These are phyloP conservation scores for Acer saccharum DNA, from an alignment of 345 rosid genomes.

Conservation along the genomic window DNA sequence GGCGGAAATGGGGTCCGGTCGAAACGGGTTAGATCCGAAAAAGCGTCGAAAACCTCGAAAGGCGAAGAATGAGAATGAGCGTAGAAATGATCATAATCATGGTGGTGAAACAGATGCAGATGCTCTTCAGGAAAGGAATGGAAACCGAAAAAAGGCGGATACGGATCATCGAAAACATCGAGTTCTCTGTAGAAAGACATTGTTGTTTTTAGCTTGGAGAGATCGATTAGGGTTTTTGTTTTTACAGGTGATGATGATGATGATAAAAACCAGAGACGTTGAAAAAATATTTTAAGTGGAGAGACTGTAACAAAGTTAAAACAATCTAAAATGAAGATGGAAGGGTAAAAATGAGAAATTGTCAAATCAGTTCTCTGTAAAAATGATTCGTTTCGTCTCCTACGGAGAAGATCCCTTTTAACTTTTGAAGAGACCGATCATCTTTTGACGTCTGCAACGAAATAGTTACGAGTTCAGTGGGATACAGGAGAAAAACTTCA, in stretches of 20 bases:
- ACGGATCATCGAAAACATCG: not conserved
- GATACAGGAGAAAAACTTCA: no score
- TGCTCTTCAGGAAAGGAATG: not conserved
- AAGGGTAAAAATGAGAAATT: not conserved
- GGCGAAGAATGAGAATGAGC: not conserved
- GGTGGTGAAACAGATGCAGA: not conserved
- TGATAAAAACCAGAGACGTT: not conserved
- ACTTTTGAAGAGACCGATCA: not conserved
- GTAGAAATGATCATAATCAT: not conserved
- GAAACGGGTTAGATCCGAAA: not conserved
- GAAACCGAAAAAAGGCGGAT: not conserved
- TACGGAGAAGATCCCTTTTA: not conserved
- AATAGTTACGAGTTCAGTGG: no score
- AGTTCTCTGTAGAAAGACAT: not conserved
- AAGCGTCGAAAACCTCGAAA: not conserved
- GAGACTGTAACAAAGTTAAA: not conserved
- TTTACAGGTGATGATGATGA: not conserved
- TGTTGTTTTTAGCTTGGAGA: not conserved
- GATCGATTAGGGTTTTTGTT: not conserved
- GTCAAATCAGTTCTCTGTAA: not conserved
- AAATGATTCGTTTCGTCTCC: not conserved
- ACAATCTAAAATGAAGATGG: not conserved
- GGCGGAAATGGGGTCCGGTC: not conserved
- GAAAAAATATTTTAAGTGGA: not conserved
- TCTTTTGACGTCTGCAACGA: not conserved